Percentiles rank a stretch among this genome's conserved stretches.
Evolutionary conservation across 345 rosid species (phyloP).

Genomic region (Iberis pinnata): DNA sequence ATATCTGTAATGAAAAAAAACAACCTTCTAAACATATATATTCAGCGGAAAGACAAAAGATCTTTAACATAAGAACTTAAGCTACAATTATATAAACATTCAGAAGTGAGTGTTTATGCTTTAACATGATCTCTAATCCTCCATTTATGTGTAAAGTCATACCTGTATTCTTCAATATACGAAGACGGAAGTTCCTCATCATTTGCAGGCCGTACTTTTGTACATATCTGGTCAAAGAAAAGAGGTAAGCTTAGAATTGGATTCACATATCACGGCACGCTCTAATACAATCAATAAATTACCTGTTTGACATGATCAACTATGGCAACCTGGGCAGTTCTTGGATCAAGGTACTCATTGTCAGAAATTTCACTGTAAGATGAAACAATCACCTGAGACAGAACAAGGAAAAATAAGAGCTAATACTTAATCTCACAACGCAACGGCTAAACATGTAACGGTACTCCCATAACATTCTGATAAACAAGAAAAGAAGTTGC

Average conservation of each 20-base stretch:
- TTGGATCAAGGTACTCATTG: slow-evolving; percentile 80
- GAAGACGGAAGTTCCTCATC: slow-evolving; percentile 90
- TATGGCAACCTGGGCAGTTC: slow-evolving; percentile 79
- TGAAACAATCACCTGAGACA: slow-evolving; percentile 61
- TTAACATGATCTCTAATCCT: too few species aligned
- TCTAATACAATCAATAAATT: neutral
- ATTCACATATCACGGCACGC: neutral
- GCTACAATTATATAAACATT: too few species aligned
- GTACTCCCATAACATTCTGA: neutral
- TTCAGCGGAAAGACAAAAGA: neutral
- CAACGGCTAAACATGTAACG: neutral
- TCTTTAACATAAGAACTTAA: neutral
- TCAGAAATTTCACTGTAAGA: slow-evolving; percentile 53
- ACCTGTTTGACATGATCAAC: slow-evolving; percentile 97
- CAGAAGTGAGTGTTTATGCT: too few species aligned
- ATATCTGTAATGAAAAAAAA: slow-evolving; percentile 45
- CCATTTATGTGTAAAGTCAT: slow-evolving; percentile 17
- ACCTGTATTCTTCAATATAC: slow-evolving; percentile 88
- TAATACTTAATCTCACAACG: neutral
- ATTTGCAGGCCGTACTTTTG: slow-evolving; percentile 78
- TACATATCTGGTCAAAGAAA: slow-evolving; percentile 57
- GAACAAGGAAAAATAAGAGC: neutral
- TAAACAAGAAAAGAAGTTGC: too few species aligned
- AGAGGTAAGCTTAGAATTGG: neutral
- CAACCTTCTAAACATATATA: slow-evolving; percentile 9